A percentile compares a stretch with the other conserved stretches of the same genome.
These are phyloP conservation scores for Pisolithus orientalis DNA, from an alignment of 768 basidiomycete genomes.

Conservation along the genomic window DNA sequence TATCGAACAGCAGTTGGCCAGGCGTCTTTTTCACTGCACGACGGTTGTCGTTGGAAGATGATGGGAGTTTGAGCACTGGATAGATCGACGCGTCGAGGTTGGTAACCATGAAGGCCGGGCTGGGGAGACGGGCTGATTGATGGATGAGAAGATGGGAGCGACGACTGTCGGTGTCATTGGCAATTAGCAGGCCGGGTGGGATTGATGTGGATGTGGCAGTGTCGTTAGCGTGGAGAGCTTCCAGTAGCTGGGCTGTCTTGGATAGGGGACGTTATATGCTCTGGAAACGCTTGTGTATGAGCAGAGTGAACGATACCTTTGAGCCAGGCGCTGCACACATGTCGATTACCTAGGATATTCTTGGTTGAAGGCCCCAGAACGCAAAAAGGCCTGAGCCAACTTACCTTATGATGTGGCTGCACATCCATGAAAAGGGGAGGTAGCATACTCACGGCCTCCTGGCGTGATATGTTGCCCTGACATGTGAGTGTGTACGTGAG, in stretches of 20 bases:
- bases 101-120: slow-evolving; percentile 89
- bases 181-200: slow-evolving; percentile 83
- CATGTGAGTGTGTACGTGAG: neutral
- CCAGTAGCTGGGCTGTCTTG: slow-evolving; percentile 91
- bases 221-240: slow-evolving; percentile 84
- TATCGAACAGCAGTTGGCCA: slow-evolving; percentile 72
- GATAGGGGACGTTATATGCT: neutral
- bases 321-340: slow-evolving; percentile 99
- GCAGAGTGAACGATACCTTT: slow-evolving; percentile 46
- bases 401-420: slow-evolving; percentile 80
- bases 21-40: slow-evolving; percentile 32
- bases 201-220: slow-evolving; percentile 55
- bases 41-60: slow-evolving; percentile 15
- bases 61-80: slow-evolving; percentile 52
- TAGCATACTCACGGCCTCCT: slow-evolving; percentile 99
- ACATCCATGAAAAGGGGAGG: slow-evolving; percentile 93
- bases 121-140: slow-evolving; percentile 91
- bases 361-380: neutral
- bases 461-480: slow-evolving; percentile 91
- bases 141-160: slow-evolving; percentile 96
- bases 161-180: slow-evolving; percentile 93
- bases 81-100: slow-evolving; percentile 92
- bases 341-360: slow-evolving; percentile 64
- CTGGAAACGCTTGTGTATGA: neutral
- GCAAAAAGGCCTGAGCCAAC: slow-evolving; percentile 12